Conservation (phyloP, 108 stramenopile species). For the Skeletonema menzelii region DNA sequence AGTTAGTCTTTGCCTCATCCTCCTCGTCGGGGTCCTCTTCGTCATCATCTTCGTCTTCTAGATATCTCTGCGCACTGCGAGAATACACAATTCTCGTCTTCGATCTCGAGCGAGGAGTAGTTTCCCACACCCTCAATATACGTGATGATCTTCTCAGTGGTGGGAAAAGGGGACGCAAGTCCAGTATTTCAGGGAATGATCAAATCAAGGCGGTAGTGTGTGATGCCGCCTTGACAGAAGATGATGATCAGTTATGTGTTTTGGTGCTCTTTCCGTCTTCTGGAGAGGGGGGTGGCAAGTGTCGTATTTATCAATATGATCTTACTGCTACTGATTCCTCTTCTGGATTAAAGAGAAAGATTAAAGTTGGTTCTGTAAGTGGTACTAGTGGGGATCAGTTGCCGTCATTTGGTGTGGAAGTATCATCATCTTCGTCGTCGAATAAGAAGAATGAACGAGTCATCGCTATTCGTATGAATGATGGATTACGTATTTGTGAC, state of each 20-base stretch:
- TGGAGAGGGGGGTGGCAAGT: constrained; percentile 11
- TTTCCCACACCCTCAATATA: constrained; percentile 20
- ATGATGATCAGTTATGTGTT: constrained; percentile 10
- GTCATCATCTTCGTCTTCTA: not conserved
- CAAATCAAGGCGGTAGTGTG: constrained; percentile 9
- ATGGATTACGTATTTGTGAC: constrained; percentile 13
- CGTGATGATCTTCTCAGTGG: constrained; percentile 1
- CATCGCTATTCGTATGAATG: constrained; percentile 21
- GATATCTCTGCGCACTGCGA: constrained; percentile 13
- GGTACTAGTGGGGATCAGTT: not conserved
- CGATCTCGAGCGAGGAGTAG: constrained; percentile 40
- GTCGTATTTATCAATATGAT: constrained; percentile 40
- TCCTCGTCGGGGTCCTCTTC: not conserved
- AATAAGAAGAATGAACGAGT: not conserved
- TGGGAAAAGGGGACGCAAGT: constrained; percentile 14
- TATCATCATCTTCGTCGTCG: not conserved
- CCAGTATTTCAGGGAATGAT: constrained; percentile 1
- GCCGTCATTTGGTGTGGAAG: constrained; percentile 11
- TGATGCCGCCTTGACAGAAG: constrained; percentile 18
- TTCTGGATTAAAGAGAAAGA: constrained; percentile 23
- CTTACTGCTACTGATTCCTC: constrained; percentile 6
- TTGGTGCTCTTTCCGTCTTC: constrained; percentile 6
- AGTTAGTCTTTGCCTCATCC: constrained; percentile 29
- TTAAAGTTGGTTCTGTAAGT: constrained; percentile 31
- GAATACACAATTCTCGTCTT: constrained; percentile 21